These are phyloP conservation scores for Myriosclerotinia duriaeana DNA, from an alignment of 2,329 filamentous ascomycete species.

Conservation along the genomic window DNA sequence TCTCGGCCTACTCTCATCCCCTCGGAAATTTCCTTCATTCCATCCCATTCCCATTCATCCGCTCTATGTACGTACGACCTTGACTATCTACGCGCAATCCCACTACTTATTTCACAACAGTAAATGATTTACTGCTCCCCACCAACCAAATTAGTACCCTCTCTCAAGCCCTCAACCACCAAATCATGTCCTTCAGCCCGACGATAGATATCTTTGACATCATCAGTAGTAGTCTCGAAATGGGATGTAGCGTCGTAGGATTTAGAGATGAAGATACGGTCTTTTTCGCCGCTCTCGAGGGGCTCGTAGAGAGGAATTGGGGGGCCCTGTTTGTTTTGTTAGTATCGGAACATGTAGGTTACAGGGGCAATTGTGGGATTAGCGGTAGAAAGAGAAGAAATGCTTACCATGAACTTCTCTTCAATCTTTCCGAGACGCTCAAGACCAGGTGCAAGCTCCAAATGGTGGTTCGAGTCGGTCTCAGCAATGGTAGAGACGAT, in stretches of 20 bases:
- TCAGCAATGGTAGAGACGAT: slow-evolving; percentile 98
- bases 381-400: background rate
- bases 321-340: slow-evolving; percentile 53
- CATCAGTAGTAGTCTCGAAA: slow-evolving; percentile 89
- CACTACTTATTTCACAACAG: background rate
- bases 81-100: background rate
- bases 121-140: slow-evolving; percentile 53
- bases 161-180: slow-evolving; percentile 63
- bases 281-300: slow-evolving; percentile 73
- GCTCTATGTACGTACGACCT: slow-evolving; percentile 13
- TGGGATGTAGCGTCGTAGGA: slow-evolving; percentile 98
- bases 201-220: slow-evolving; percentile 90
- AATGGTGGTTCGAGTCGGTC: slow-evolving; percentile 85
- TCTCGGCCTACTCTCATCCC: slow-evolving; percentile 1
- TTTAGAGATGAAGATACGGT: slow-evolving; percentile 97
- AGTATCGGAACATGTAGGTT: slow-evolving; percentile 18
- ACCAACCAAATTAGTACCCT: slow-evolving; percentile 64
- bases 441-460: slow-evolving; percentile 89
- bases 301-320: slow-evolving; percentile 95
- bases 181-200: slow-evolving; percentile 72
- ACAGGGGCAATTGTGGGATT: background rate
- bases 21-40: background rate
- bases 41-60: background rate
- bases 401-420: slow-evolving; percentile 86
- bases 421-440: slow-evolving; percentile 91